Conservation (phyloP, 1,139 yeast genomes). For the Meyerozyma athensensis region DNA sequence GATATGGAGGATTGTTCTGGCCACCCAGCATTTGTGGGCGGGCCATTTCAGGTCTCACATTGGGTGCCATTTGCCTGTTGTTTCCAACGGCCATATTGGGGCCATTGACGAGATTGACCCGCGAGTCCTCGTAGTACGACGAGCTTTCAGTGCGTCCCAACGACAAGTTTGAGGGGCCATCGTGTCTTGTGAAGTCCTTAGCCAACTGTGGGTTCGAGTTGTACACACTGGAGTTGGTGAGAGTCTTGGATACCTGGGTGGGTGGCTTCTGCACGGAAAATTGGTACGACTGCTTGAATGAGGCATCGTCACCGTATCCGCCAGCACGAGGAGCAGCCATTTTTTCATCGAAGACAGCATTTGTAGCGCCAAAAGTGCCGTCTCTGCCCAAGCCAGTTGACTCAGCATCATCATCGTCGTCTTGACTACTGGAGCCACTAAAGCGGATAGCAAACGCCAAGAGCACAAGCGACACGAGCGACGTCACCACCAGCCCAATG, state of each 20-base stretch:
- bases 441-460: slow-evolving; percentile 23
- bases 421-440: slow-evolving; percentile 8
- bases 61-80: slow-evolving; percentile 32
- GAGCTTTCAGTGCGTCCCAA: slow-evolving; percentile 10
- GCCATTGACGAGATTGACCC: slow-evolving; percentile 24
- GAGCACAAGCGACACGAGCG: slow-evolving; percentile 32
- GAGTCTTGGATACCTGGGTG: slow-evolving; percentile 5
- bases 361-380: neutral
- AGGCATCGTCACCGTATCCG: slow-evolving; percentile 7
- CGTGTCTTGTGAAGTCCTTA: slow-evolving; percentile 29
- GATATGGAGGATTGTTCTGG: slow-evolving; percentile 25
- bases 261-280: slow-evolving; percentile 4
- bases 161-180: slow-evolving; percentile 8
- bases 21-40: slow-evolving; percentile 8
- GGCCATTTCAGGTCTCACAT: slow-evolving; percentile 24
- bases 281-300: slow-evolving; percentile 1
- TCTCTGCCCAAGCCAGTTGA: neutral
- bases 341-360: neutral
- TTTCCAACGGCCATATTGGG: slow-evolving; percentile 28
- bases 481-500: slow-evolving; percentile 59
- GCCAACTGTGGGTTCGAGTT: slow-evolving; percentile 32
- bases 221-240: slow-evolving; percentile 23
- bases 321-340: slow-evolving; percentile 7
- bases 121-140: slow-evolving; percentile 17
- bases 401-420: slow-evolving; percentile 11